These are phyloP conservation scores for Pyrenopolyporus hunteri DNA, from an alignment of 495 filamentous ascomycete genomes.

Conservation along the genomic window DNA sequence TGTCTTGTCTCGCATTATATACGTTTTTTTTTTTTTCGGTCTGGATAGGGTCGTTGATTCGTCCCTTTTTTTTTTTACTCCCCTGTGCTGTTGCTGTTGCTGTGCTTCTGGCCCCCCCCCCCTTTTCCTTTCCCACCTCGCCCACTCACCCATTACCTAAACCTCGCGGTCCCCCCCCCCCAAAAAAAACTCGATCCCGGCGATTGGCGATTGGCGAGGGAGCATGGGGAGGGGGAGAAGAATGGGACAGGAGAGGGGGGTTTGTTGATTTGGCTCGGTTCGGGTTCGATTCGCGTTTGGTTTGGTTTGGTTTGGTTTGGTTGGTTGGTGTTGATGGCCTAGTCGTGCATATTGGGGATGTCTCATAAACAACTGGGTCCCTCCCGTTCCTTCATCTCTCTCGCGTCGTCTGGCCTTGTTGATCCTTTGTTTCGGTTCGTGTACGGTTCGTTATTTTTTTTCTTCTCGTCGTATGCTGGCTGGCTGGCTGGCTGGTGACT, in stretches of 20 bases:
- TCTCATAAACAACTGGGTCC: conserved; percentile 9
- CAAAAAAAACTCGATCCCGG: no score
- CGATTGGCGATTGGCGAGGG: background rate
- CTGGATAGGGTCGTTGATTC: conserved; percentile 23
- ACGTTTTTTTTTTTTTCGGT: conserved; percentile 21
- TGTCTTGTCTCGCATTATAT: no score
- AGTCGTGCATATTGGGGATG: background rate
- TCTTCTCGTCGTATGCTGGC: no score
- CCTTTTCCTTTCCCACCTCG: background rate
- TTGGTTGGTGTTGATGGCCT: background rate
- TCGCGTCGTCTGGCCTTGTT: no score
- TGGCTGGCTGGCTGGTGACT: no score
- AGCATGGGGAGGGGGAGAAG: background rate
- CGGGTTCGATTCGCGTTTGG: no score
- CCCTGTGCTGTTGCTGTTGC: no score
- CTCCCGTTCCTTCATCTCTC: background rate
- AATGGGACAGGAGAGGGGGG: background rate
- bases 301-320: background rate
- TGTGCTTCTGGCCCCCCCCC: no score
- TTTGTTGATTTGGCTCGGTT: no score
- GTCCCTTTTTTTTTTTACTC: background rate
- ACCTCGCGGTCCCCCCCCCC: no score
- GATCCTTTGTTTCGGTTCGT: background rate
- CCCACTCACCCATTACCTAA: background rate
- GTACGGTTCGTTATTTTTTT: no score